Percentiles rank a stretch among this genome's conserved stretches.
Evolutionary conservation across 352 stramenopile genomes (phyloP).

Genomic region (Nothophytophthora sp.): DNA sequence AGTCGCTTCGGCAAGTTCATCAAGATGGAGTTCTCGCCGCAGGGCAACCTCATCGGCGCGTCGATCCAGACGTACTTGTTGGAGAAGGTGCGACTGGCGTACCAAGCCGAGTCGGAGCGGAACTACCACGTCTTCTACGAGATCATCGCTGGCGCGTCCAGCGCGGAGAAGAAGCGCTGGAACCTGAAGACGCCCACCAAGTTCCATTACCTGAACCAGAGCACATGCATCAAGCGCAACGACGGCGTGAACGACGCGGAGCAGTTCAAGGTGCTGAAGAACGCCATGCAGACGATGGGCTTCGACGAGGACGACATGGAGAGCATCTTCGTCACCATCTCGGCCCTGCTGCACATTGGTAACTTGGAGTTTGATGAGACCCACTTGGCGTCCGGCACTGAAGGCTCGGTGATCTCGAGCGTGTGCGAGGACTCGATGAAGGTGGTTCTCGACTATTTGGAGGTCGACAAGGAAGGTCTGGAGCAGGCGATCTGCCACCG

Average conservation of each 20-base stretch:
- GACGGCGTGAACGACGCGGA: constrained; percentile 90
- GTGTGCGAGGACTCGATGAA: constrained; percentile 62
- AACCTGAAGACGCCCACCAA: constrained; percentile 48
- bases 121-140: constrained; percentile 99
- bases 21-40: constrained; percentile 93
- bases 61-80: constrained; percentile 96
- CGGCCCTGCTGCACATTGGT: constrained; percentile 93
- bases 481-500: constrained; percentile 91
- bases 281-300: constrained; percentile 85
- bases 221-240: constrained; percentile 80
- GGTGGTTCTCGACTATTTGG: constrained; percentile 87
- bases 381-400: constrained; percentile 52
- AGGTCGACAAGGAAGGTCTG: constrained; percentile 86
- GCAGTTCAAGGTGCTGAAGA: constrained; percentile 84
- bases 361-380: constrained; percentile 93
- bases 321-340: constrained; percentile 91
- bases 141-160: constrained; percentile 78
- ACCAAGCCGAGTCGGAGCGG: constrained; percentile 91
- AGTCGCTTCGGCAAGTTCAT: constrained; percentile 98
- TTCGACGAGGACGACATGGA: constrained; percentile 89
- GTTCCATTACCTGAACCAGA: constrained; percentile 93
- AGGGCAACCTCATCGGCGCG: constrained; percentile 83
- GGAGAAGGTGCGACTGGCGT: constrained; percentile 95
- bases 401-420: constrained; percentile 65
- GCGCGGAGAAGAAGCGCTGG: constrained; percentile 68